These are phyloP conservation scores for Coccomyxa subellipsoidea DNA, from an alignment of 163 green algal species.

Conservation along the genomic window DNA sequence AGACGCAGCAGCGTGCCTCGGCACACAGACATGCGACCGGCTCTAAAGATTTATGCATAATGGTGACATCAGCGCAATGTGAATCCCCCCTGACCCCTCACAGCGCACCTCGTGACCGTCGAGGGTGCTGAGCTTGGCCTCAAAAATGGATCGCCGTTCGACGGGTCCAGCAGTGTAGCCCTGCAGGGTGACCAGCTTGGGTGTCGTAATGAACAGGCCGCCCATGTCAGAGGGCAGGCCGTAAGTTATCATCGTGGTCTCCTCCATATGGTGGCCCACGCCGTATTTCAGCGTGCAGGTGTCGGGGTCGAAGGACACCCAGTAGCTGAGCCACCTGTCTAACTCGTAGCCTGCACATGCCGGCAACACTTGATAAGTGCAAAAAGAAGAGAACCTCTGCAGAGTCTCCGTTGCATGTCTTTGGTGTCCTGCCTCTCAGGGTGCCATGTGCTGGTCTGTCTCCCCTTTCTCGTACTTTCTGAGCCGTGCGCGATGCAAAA, in stretches of 20 bases:
- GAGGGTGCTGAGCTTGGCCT: not conserved
- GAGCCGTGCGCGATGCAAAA: no score
- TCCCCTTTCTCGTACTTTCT: no score
- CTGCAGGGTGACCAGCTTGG: slow-evolving; percentile 5
- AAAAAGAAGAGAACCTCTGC: no score
- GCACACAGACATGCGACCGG: no score
- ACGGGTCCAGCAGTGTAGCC: not conserved
- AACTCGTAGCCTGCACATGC: not conserved
- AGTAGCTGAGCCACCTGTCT: not conserved
- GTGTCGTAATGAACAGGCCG: not conserved
- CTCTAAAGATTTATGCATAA: no score
- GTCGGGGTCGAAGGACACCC: slow-evolving; percentile 15
- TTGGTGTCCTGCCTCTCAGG: no score
- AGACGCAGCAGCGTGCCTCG: no score
- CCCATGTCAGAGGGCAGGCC: not conserved
- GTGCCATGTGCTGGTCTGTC: no score
- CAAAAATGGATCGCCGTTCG: not conserved
- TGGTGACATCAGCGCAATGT: no score
- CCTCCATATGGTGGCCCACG: slow-evolving; percentile 10
- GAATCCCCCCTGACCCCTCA: no score
- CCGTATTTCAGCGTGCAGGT: slow-evolving; percentile 8
- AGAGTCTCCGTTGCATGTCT: no score
- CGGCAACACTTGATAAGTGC: not conserved
- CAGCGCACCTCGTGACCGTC: not conserved
- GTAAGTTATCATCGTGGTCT: not conserved